phyloP scores from a whole-genome alignment of 2,329 filamentous ascomycete genomes.

The Neospermospora avenae region DNA sequence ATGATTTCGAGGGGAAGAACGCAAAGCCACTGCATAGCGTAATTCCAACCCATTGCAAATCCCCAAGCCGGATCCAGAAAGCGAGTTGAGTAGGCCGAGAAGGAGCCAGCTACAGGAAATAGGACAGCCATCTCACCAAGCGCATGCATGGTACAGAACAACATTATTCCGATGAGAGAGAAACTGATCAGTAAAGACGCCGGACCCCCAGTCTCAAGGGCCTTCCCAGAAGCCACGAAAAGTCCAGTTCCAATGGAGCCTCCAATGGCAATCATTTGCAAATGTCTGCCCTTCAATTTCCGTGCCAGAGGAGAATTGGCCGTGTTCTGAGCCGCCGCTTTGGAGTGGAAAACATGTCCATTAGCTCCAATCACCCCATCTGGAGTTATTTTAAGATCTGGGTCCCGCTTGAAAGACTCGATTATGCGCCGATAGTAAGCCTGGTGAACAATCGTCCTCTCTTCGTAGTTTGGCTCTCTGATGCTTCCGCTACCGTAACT shows the following conservation, averaged over 20 bases:
- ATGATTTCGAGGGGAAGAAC: slow-evolving; percentile 84
- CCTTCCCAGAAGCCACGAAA: slow-evolving; percentile 73
- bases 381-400: slow-evolving; percentile 46
- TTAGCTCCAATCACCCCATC: slow-evolving; percentile 35
- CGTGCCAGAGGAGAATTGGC: slow-evolving; percentile 72
- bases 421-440: slow-evolving; percentile 20
- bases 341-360: slow-evolving; percentile 54
- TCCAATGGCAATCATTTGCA: slow-evolving; percentile 98
- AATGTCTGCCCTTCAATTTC: slow-evolving; percentile 76
- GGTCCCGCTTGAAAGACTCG: slow-evolving; percentile 32
- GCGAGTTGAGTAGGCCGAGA: slow-evolving; percentile 85
- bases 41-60: slow-evolving; percentile 89
- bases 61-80: slow-evolving; percentile 94
- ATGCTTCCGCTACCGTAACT: slow-evolving; percentile 23
- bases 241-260: slow-evolving; percentile 86
- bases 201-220: slow-evolving; percentile 70
- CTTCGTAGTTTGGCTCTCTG: slow-evolving; percentile 27
- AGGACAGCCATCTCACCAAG: slow-evolving; percentile 88
- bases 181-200: slow-evolving; percentile 78
- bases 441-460: slow-evolving; percentile 20
- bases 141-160: slow-evolving; percentile 89
- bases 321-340: slow-evolving; percentile 58
- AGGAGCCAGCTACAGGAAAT: slow-evolving; percentile 88
- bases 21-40: slow-evolving; percentile 84
- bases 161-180: slow-evolving; percentile 74